A percentile compares a stretch with the other conserved stretches of the same genome.
Evolutionary conservation across 164 flowering plant genomes (phyloP).

Genomic region (Dillenia suffruticosa): DNA sequence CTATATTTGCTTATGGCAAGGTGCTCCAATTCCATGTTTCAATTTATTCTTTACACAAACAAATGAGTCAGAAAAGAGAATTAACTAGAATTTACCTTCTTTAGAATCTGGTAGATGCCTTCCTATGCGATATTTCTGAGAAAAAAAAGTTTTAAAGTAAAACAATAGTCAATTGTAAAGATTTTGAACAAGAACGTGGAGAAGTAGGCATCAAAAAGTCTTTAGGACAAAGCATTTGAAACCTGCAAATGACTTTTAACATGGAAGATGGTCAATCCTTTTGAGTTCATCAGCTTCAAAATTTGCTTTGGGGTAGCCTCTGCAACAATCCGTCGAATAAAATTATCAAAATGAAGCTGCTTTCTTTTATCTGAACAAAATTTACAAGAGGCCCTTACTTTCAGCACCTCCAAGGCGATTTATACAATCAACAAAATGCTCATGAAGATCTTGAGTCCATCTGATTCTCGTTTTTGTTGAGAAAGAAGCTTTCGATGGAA

Average conservation of each 20-base stretch:
- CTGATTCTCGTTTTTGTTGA: slow-evolving; percentile 71
- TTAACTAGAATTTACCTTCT: slow-evolving; percentile 36
- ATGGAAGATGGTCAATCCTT: slow-evolving; percentile 86
- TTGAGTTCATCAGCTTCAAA: slow-evolving; percentile 73
- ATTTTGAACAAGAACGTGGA: too few species aligned
- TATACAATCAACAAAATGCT: slow-evolving; percentile 80
- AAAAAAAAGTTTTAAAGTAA: too few species aligned
- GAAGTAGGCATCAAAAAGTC: too few species aligned
- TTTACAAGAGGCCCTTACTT: slow-evolving; percentile 41
- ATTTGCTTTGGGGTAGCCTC: slow-evolving; percentile 97
- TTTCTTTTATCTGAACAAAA: background rate
- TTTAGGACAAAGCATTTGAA: background rate
- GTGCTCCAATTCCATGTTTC: too few species aligned
- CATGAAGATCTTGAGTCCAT: slow-evolving; percentile 91
- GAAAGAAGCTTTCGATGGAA: slow-evolving; percentile 25
- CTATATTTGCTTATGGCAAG: too few species aligned
- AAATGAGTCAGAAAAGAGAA: too few species aligned
- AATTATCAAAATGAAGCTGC: background rate
- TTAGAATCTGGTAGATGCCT: slow-evolving; percentile 63
- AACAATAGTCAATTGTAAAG: slow-evolving; percentile 1
- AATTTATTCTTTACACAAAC: too few species aligned
- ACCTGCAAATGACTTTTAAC: slow-evolving; percentile 97
- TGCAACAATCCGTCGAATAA: slow-evolving; percentile 18
- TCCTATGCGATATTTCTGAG: slow-evolving; percentile 82
- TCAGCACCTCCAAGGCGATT: slow-evolving; percentile 92